Percentiles rank a stretch among this genome's conserved stretches.
Evolutionary conservation across 768 basidiomycete species (phyloP).

Genomic region (Daedalea quercina): DNA sequence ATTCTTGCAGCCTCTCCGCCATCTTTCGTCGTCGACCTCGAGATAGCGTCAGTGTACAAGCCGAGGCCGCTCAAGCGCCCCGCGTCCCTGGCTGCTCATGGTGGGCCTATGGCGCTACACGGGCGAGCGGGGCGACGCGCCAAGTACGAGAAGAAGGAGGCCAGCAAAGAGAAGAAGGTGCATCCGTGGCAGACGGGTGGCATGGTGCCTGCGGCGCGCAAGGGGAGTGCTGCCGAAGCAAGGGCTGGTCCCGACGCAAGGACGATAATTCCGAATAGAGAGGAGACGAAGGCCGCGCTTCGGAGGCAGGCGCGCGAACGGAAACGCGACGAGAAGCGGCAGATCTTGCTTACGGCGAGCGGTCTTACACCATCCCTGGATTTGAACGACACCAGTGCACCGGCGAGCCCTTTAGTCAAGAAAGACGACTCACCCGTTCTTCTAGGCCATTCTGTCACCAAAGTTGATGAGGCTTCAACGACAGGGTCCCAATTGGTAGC

Average conservation of each 20-base stretch:
- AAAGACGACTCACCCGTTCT: not conserved
- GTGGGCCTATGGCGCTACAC: conserved; percentile 2
- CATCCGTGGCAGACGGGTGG: conserved; percentile 16
- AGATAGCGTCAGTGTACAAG: conserved; percentile 68
- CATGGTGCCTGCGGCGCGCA: not conserved
- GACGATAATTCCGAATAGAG: conserved; percentile 9
- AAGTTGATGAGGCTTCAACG: conserved; percentile 8
- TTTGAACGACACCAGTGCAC: not conserved
- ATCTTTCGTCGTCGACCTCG: conserved; percentile 45
- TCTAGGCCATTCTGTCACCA: conserved; percentile 24
- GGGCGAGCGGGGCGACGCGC: conserved; percentile 21
- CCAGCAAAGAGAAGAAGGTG: conserved; percentile 17
- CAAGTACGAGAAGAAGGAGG: conserved; percentile 16
- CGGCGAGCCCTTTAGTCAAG: conserved; percentile 8
- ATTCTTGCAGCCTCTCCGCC: not conserved
- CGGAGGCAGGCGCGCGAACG: conserved; percentile 44
- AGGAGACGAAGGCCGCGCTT: conserved; percentile 26
- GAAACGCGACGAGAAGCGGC: conserved; percentile 39
- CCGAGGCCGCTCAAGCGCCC: conserved; percentile 51
- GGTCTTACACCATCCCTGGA: not conserved
- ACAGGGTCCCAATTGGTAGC: not conserved
- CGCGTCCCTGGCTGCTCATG: conserved; percentile 20
- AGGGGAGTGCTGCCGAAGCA: not conserved
- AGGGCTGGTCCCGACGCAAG: not conserved
- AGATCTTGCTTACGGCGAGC: conserved; percentile 13